These are phyloP conservation scores for Chytriomyces sp. DNA, from an alignment of 192 early-diverging fungal species.

Conservation along the genomic window DNA sequence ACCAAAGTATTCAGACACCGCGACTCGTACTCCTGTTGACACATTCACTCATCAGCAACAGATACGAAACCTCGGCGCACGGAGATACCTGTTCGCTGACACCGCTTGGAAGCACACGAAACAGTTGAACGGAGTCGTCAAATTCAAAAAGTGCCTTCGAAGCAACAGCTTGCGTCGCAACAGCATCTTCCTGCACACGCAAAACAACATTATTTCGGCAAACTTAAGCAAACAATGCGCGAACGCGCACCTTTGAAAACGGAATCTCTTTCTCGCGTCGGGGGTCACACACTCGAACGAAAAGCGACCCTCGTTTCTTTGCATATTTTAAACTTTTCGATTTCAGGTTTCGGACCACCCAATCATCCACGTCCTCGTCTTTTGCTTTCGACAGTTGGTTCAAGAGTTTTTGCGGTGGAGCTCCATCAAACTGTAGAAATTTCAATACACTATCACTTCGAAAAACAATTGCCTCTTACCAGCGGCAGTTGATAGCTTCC, in stretches of 20 bases:
- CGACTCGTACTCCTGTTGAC: slow-evolving; percentile 4
- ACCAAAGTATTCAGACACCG: background rate
- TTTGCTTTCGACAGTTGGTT: background rate
- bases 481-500: slow-evolving; percentile 12
- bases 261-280: slow-evolving; percentile 9
- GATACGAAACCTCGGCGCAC: background rate
- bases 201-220: background rate
- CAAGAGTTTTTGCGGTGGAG: slow-evolving; percentile 2
- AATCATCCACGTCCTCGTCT: background rate
- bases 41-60: background rate
- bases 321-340: slow-evolving; percentile 7
- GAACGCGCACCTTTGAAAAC: slow-evolving; percentile 1
- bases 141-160: slow-evolving; percentile 15
- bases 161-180: background rate
- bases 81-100: slow-evolving; percentile 7
- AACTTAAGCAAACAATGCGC: background rate
- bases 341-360: background rate
- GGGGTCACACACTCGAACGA: slow-evolving; percentile 15
- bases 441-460: background rate
- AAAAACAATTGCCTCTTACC: background rate
- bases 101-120: background rate
- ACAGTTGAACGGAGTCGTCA: slow-evolving; percentile 7
- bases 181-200: background rate
- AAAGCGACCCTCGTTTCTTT: slow-evolving; percentile 10
- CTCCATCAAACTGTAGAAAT: slow-evolving; percentile 15